phyloP scores from a whole-genome alignment of 805 yeast species.

The Pichia kluyveri region DNA sequence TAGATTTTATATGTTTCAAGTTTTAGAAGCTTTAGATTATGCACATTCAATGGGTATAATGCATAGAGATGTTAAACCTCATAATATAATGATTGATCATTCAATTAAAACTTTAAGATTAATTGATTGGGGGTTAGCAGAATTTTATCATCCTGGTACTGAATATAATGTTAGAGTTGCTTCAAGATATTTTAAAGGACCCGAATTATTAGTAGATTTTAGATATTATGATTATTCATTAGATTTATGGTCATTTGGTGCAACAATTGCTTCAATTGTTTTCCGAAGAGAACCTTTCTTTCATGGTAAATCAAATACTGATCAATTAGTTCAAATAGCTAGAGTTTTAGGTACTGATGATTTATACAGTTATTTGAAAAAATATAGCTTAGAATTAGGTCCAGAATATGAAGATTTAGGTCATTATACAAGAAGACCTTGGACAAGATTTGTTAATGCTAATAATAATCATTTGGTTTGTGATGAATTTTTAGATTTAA shows the following conservation, averaged over 20 bases:
- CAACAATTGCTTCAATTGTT: slow-evolving; percentile 82
- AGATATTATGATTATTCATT: slow-evolving; percentile 81
- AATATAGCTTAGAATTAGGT: slow-evolving; percentile 61
- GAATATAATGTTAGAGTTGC: slow-evolving; percentile 91
- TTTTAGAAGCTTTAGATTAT: slow-evolving; percentile 75
- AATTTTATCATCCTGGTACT: slow-evolving; percentile 82
- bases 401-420: slow-evolving; percentile 72
- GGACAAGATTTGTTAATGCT: slow-evolving; percentile 52
- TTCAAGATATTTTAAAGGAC: slow-evolving; percentile 85
- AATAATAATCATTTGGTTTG: slow-evolving; percentile 36
- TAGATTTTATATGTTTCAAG: slow-evolving; percentile 73
- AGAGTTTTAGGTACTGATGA: slow-evolving; percentile 81
- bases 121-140: slow-evolving; percentile 94
- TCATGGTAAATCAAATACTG: slow-evolving; percentile 86
- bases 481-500: slow-evolving; percentile 48
- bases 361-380: slow-evolving; percentile 52
- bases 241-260: slow-evolving; percentile 88
- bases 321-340: slow-evolving; percentile 85
- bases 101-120: slow-evolving; percentile 49
- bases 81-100: slow-evolving; percentile 89
- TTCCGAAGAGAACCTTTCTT: slow-evolving; percentile 88
- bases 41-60: slow-evolving; percentile 91
- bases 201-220: slow-evolving; percentile 76
- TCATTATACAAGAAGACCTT: slow-evolving; percentile 55
- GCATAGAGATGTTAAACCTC: slow-evolving; percentile 93